Evolutionary conservation across 169 alveolate species (phyloP).

Genomic region (Eimeria praecox): DNA sequence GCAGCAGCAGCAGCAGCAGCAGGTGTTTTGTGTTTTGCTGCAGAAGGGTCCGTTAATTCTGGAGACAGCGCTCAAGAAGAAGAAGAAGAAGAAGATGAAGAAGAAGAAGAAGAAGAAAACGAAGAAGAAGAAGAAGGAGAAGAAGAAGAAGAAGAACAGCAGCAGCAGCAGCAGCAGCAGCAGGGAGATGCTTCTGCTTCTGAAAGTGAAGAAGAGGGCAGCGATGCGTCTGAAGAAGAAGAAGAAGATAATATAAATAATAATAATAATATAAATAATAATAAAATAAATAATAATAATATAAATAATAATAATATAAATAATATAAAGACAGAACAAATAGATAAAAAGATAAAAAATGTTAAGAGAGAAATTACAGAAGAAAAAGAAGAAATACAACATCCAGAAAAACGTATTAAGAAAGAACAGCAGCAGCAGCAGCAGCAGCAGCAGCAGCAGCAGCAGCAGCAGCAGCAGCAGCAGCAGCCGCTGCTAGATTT

Average conservation of each 20-base stretch:
- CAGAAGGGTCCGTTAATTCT: not conserved
- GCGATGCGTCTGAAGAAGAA: constrained; percentile 84
- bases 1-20: not conserved
- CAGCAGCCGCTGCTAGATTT: not conserved
- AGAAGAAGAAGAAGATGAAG: constrained; percentile 32
- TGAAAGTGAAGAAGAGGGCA: constrained; percentile 47
- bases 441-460: constrained; percentile 17
- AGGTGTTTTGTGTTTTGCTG: not conserved
- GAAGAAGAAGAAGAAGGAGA: constrained; percentile 35
- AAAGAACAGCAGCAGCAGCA: constrained; percentile 18
- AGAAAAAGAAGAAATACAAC: not conserved
- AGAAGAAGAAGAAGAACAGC: constrained; percentile 65
- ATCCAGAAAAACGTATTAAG: constrained; percentile 14
- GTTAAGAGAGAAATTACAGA: not conserved
- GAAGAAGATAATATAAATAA: constrained; percentile 74
- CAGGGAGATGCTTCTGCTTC: not conserved
- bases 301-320: not conserved
- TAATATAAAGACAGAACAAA: not conserved
- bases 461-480: not conserved
- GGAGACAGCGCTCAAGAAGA: constrained; percentile 29
- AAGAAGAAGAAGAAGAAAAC: constrained; percentile 22
- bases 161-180: constrained; percentile 28
- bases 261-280: not conserved
- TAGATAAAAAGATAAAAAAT: not conserved
- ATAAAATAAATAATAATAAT: not conserved